phyloP scores from a whole-genome alignment of 345 rosid species.

The Syzygium jambos region DNA sequence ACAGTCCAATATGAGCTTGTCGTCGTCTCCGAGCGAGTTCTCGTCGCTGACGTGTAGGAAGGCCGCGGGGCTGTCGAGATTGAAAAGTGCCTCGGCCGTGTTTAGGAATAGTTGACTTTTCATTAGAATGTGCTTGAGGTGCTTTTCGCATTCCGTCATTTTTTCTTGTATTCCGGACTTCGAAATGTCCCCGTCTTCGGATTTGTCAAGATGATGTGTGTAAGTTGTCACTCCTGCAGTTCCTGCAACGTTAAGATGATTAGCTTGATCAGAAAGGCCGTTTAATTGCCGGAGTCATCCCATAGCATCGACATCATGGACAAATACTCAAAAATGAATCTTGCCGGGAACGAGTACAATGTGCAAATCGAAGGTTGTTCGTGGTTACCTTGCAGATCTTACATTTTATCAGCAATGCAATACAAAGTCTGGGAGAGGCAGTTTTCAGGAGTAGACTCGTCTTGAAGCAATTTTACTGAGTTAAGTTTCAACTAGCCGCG shows the following conservation, averaged over 20 bases:
- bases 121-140: slow-evolving; percentile 50
- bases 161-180: slow-evolving; percentile 21
- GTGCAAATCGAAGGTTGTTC: not conserved
- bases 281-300: not conserved
- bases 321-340: not conserved
- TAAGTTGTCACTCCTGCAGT: not conserved
- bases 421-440: not conserved
- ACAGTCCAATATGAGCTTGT: slow-evolving; percentile 57
- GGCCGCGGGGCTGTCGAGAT: slow-evolving; percentile 47
- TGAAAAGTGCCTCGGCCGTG: slow-evolving; percentile 78
- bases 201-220: not conserved
- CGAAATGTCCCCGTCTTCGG: slow-evolving; percentile 5
- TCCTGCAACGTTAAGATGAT: slow-evolving; percentile 27
- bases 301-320: not conserved
- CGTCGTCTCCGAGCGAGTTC: slow-evolving; percentile 18
- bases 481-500: not conserved
- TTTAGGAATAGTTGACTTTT: slow-evolving; percentile 57
- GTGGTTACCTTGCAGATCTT: not conserved
- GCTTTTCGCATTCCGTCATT: slow-evolving; percentile 48
- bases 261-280: not conserved
- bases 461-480: not conserved
- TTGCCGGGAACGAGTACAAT: not conserved
- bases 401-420: not conserved
- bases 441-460: not conserved
- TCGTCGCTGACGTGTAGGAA: not conserved